Evolutionary conservation across 345 rosid genomes (phyloP), one percentile per base, ranked within the genome.

Genomic region (Ceriops zippeliana): DNA sequence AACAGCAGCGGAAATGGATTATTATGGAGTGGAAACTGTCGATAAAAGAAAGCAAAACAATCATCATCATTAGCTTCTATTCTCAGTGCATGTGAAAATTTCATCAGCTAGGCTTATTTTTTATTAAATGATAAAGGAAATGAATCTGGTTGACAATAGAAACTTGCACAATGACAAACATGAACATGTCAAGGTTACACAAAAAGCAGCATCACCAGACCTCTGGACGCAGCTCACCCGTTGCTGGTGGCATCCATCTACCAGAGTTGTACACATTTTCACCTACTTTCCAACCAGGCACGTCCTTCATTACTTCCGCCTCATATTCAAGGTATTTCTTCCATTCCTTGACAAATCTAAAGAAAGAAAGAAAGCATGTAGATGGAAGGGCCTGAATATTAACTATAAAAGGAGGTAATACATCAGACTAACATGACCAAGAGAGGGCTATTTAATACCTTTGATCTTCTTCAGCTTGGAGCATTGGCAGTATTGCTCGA

Each of bases 381-480:
- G 57, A 3, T 0, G 0, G 52, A 19, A 20, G 17, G 17, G 17
- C 31, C 51, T 13, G 34, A 57, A 35, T 47, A 17, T 26, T 54
- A 19, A 61, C 5, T 5, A 10, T 31, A 30, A 17, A 49, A 17
- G 15, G 16, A 20, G 35, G 7, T 22, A 34, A 38, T 38, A 63
- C 13, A 34, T 35, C 21, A 70, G 37, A 51, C 1, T 37, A 30
- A 1, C 49, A 35, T 21, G 15, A 51, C 6, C 37, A 63, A 61
- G 6, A 61, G 6, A 26, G 19, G 52, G 13, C 15, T 3, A 19
- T 0, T 10, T 61, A 15, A 5, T 74, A 95, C 99, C 99, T 86
- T 84, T 95, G 98, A 72, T 95, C 99, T 85, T 95, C 99, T 84
- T 95, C 99, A 46, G 97, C 99, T 84, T 95, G 99, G 70, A 95